phyloP scores from a whole-genome alignment of 2,329 filamentous ascomycete species.

The Lecanicillium sp. region DNA sequence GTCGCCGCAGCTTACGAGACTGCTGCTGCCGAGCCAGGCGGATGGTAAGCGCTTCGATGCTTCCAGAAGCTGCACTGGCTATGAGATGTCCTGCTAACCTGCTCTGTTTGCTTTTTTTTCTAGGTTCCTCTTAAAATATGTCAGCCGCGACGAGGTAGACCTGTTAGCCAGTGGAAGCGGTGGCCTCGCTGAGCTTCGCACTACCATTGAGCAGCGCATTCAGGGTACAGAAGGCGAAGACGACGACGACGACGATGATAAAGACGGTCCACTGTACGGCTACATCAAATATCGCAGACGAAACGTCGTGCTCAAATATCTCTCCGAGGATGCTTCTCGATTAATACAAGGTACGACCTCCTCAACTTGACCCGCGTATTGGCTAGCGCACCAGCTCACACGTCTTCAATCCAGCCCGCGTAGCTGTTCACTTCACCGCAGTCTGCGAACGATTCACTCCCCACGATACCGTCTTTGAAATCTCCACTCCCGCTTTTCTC shows the following conservation, averaged over 20 bases:
- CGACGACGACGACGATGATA: constrained; percentile 51
- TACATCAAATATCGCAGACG: constrained; percentile 83
- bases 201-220: constrained; percentile 48
- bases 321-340: constrained; percentile 84
- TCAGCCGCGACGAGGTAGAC: constrained; percentile 78
- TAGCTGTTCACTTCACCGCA: constrained; percentile 63
- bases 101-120: constrained; percentile 10
- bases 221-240: too few relatives aligned
- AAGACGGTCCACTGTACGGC: constrained; percentile 83
- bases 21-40: constrained; percentile 74
- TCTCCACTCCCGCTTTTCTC: constrained; percentile 66
- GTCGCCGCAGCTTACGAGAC: constrained; percentile 80
- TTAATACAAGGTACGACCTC: constrained; percentile 71
- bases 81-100: constrained; percentile 10
- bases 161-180: constrained; percentile 69
- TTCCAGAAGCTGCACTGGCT: neutral
- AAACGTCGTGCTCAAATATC: constrained; percentile 86
- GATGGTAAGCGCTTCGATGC: constrained; percentile 61
- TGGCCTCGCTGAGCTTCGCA: constrained; percentile 76
- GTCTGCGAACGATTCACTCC: constrained; percentile 69
- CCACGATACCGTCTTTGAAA: constrained; percentile 76
- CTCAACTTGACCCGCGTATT: constrained; percentile 3
- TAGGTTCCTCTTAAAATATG: constrained; percentile 94
- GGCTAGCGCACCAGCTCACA: neutral
- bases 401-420: constrained; percentile 58